These are phyloP conservation scores for Cucumis cinereus DNA, from an alignment of 306 rosid genomes.

Conservation along the genomic window DNA sequence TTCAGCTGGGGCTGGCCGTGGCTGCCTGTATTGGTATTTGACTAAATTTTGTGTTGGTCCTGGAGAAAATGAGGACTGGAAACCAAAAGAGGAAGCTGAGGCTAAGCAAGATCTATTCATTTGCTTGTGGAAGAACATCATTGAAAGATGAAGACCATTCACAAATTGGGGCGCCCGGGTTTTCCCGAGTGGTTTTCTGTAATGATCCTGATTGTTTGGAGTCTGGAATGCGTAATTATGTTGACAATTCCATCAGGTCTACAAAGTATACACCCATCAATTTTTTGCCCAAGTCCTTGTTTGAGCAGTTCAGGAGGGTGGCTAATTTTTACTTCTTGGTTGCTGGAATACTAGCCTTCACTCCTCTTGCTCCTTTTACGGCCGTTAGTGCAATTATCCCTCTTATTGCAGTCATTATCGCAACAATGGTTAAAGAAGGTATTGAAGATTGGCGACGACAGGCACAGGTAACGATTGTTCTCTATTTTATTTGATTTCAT, in stretches of 20 bases:
- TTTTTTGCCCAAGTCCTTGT: constrained; percentile 83
- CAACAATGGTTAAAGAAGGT: constrained; percentile 77
- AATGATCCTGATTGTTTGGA: constrained; percentile 54
- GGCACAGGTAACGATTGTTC: constrained; percentile 45
- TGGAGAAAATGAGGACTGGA: constrained; percentile 34
- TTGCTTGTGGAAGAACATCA: constrained; percentile 51
- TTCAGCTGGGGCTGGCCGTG: background rate
- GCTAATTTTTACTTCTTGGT: constrained; percentile 87
- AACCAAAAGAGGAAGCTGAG: constrained; percentile 31
- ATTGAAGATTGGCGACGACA: constrained; percentile 73
- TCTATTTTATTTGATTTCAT: background rate
- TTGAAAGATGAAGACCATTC: constrained; percentile 51
- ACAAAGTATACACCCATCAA: constrained; percentile 64
- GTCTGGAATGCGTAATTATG: constrained; percentile 37
- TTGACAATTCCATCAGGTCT: constrained; percentile 54
- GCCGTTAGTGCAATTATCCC: constrained; percentile 84
- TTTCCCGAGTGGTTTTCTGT: constrained; percentile 60
- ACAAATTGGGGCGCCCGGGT: constrained; percentile 63
- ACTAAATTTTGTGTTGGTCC: background rate
- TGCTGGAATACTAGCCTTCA: constrained; percentile 58
- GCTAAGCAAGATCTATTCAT: constrained; percentile 78
- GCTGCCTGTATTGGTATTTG: background rate
- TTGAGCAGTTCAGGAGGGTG: constrained; percentile 97
- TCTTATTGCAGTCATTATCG: constrained; percentile 39
- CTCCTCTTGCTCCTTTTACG: constrained; percentile 68